Evolutionary conservation across 2,329 filamentous ascomycete species (phyloP), one percentile per base, ranked within the genome.

Genomic region (Aspergillus puulaauensis): DNA sequence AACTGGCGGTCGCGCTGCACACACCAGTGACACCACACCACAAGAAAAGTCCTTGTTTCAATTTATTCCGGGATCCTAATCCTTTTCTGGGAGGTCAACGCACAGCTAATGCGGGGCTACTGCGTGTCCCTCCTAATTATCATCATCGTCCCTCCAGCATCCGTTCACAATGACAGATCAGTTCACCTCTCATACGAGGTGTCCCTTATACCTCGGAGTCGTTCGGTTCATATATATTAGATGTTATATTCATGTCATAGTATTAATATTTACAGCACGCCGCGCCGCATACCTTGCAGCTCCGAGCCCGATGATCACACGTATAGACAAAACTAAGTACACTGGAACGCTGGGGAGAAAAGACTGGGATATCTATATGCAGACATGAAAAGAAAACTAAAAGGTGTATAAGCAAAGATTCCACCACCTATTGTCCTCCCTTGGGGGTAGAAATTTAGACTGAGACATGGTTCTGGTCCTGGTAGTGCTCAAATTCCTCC

Each of bases 401-500:
- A 44, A 35, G 27, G n/a, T 44, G n/a, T 35, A 53, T 53, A 53
- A 53, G 37, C 24, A 53, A 53, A 41, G n/a, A 53, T 27, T 19
- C 44, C 23, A n/a, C 23, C 31, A 8, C 45, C 45, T 17, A 35
- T 37, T 12, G n/a, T 24, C 14, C 11, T 35, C 21, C 17, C 24
- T 17, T 23, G 12, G 17, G 37, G 37, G 19, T 6, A 37, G 15
- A 50, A 27, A 15, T 6, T 56, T 51, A 64, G 23, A 59, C 58
- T 6, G 50, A 40, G 12, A 41, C 57, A 33, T 58, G 41, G 37
- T 61, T 65, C 35, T 44, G 56, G 21, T 61, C 60, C 27, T 65
- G 60, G 39, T 62, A 61, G 19, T 45, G 47, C 27, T 65, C 62
- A 37, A 64, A 56, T 4, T 52, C 55, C 44, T 60, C 61, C 2